phyloP scores from a whole-genome alignment of 2,329 filamentous ascomycete genomes.

The Xylaria sp. region DNA sequence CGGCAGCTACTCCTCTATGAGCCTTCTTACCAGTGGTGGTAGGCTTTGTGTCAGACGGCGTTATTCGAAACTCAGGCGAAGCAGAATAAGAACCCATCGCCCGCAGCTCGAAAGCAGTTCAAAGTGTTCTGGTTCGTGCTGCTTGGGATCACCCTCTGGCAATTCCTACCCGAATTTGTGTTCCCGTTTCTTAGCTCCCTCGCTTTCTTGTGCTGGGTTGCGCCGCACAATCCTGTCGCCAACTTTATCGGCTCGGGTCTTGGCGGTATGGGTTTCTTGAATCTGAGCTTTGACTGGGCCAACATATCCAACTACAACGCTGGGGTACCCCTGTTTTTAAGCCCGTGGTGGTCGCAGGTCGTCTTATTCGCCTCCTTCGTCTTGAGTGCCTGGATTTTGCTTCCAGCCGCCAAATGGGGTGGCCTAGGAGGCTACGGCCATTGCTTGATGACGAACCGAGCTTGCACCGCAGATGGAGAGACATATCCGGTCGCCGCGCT shows the following conservation, averaged over 20 bases:
- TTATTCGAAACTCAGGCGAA: conserved; percentile 63
- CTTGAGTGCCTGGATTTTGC: conserved; percentile 61
- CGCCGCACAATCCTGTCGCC: conserved; percentile 60
- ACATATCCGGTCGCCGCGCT: conserved; percentile 51
- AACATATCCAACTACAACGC: conserved; percentile 60
- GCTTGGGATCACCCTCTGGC: conserved; percentile 61
- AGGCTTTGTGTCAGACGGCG: conserved; percentile 59
- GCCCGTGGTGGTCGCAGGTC: conserved; percentile 65
- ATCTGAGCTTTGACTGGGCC: conserved; percentile 65
- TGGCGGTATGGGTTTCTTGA: conserved; percentile 67
- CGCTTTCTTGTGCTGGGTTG: conserved; percentile 68
- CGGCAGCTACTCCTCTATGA: conserved; percentile 64
- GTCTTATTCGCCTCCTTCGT: conserved; percentile 61
- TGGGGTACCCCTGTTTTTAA: conserved; percentile 52
- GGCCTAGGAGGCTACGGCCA: conserved; percentile 57
- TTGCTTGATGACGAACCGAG: conserved; percentile 62
- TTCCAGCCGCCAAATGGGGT: conserved; percentile 65
- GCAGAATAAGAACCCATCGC: conserved; percentile 56
- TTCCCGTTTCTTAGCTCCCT: conserved; percentile 66
- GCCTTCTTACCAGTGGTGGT: conserved; percentile 60
- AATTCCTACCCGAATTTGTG: conserved; percentile 65
- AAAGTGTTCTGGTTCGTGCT: conserved; percentile 61
- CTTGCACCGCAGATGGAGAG: conserved; percentile 56
- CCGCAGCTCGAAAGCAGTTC: conserved; percentile 58
- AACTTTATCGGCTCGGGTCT: conserved; percentile 67